Base-by-base conservation (phyloP, 1,139 yeast genomes). In the Scheffersomyces lignicola region DNA sequence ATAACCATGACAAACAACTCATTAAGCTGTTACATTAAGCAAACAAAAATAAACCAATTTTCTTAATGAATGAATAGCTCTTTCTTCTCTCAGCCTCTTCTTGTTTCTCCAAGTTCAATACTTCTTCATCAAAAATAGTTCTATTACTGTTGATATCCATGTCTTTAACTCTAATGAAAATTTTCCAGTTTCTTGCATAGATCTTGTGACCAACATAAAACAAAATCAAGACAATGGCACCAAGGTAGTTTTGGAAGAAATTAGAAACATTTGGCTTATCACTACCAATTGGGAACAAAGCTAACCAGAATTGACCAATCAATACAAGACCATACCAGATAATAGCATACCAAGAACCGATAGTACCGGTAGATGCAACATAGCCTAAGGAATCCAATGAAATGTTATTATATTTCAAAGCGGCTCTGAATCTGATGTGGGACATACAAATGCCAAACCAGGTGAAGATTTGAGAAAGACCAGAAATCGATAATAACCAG, bases 401-500 rank as follows among this genome's bases (percentile, higher is more conserved):
- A 27, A 66, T 55, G 36, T 65, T 62, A 45, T 62, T 55, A 47
- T 56, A 51, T 39, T 52, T 60, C 49, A 69, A 62, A 0, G 69
- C 73, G n/a, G 56, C 52, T 50, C 74, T 57, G 51, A 69, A 69
- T 44, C 74, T 55, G 34, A 68, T 54, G 41, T 67, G 73, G 34
- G 71, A 65, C 29, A 62, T 39, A 43, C 73, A 66, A 42, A 69
- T 66, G 32, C 65, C 60, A 18, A 61, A 55, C 75, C 75, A 69
- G 27, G 69, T 65, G 43, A 69, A 62, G 25, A 69, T 60, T 40
- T 65, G 68, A 7, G 72, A 64, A 37, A 69, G 52, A 13, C 72
- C 75, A 35, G 71, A 65, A 39, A 69, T 62, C 18, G 73, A 62
- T 50, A 69, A 60, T 37, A 69, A 58, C 72, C 73, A 69, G 41